Evolutionary conservation across 2,329 filamentous ascomycete species (phyloP).

Genomic region (Sphaceloma murrayae): DNA sequence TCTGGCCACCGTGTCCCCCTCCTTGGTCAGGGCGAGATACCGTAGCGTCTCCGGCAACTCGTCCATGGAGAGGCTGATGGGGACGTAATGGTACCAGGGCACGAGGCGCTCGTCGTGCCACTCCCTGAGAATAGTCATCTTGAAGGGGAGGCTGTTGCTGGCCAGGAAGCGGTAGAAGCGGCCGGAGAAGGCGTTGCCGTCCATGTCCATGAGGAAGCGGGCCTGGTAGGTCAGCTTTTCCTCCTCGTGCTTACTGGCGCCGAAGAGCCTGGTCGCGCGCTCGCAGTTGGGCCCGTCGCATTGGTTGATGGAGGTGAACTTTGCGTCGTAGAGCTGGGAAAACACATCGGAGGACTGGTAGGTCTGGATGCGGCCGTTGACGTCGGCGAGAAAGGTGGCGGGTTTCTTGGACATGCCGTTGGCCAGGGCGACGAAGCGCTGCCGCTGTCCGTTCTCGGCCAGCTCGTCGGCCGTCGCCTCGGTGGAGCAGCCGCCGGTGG

Average conservation of each 20-base stretch:
- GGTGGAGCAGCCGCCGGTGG: slow-evolving; percentile 37
- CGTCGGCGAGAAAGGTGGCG: slow-evolving; percentile 18
- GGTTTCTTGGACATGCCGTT: slow-evolving; percentile 18
- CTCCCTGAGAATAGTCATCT: slow-evolving; percentile 45
- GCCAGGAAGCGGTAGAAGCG: slow-evolving; percentile 45
- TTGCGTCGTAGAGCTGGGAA: slow-evolving; percentile 36
- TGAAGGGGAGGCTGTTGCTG: slow-evolving; percentile 41
- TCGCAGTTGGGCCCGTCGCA: slow-evolving; percentile 33
- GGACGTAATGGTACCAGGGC: slow-evolving; percentile 50
- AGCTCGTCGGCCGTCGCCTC: slow-evolving; percentile 24
- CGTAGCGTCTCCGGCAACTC: slow-evolving; percentile 45
- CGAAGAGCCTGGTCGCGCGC: slow-evolving; percentile 21
- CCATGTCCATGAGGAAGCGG: slow-evolving; percentile 43
- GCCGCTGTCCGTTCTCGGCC: slow-evolving; percentile 32
- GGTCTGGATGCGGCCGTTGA: slow-evolving; percentile 16
- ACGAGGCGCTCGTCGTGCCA: slow-evolving; percentile 50
- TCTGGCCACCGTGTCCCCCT: slow-evolving; percentile 18
- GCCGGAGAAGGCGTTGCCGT: slow-evolving; percentile 49
- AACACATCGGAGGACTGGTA: slow-evolving; percentile 26
- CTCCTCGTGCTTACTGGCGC: neutral
- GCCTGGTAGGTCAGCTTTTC: slow-evolving; percentile 21
- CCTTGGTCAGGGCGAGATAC: slow-evolving; percentile 33
- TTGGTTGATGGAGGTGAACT: slow-evolving; percentile 40
- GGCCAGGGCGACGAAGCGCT: slow-evolving; percentile 38
- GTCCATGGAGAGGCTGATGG: slow-evolving; percentile 41